Evolutionary conservation across 1,139 yeast species (phyloP).

Genomic region (Lipomyces yarrowii): DNA sequence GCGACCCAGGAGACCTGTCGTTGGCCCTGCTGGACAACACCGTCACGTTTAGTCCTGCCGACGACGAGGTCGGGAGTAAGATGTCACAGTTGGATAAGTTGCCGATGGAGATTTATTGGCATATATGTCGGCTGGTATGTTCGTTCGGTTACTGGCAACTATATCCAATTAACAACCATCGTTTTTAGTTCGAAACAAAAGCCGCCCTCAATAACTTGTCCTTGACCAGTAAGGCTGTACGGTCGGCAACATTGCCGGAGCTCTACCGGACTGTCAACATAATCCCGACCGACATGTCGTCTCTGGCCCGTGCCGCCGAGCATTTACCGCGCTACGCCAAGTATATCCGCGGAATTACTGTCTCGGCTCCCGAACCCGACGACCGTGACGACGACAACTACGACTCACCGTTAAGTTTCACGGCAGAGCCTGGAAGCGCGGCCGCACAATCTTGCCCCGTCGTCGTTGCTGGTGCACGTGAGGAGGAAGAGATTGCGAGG

Average conservation of each 20-base stretch:
- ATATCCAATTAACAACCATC: no score
- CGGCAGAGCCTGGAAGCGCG: background rate
- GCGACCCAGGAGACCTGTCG: background rate
- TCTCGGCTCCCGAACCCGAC: background rate
- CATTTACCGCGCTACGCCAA: constrained; percentile 9
- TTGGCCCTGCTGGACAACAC: background rate
- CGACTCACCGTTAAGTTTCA: background rate
- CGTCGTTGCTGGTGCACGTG: background rate
- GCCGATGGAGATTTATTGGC: constrained; percentile 27
- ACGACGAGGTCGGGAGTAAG: background rate
- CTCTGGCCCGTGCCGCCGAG: constrained; percentile 9
- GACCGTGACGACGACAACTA: background rate
- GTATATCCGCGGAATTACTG: constrained; percentile 12
- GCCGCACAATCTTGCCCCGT: background rate
- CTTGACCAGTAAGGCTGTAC: constrained; percentile 11
- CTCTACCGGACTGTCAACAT: constrained; percentile 21
- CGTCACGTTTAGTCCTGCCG: background rate
- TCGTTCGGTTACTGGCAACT: background rate
- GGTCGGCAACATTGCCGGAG: constrained; percentile 22
- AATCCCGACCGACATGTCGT: background rate
- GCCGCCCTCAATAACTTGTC: constrained; percentile 12
- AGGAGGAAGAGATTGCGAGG: background rate
- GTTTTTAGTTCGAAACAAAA: background rate
- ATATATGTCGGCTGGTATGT: constrained; percentile 24
- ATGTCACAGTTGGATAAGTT: constrained; percentile 12